Percentiles rank a stretch among this genome's conserved stretches.
phyloP scores from a whole-genome alignment of 495 filamentous ascomycete genomes.

The Penicillium alfredii region DNA sequence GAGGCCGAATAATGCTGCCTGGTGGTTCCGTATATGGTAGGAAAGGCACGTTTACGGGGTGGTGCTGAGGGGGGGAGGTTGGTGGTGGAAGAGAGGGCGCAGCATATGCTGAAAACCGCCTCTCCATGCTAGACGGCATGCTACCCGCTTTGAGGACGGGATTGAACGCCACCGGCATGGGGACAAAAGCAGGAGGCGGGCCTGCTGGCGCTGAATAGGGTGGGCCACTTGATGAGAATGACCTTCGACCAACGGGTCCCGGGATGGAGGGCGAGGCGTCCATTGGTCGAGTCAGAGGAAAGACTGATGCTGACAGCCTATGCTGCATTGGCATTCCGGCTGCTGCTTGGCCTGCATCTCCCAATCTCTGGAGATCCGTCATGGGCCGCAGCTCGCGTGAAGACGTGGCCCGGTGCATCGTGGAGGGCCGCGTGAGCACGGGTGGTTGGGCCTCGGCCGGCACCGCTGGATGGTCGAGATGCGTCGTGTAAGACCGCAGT shows the following conservation, averaged over 20 bases:
- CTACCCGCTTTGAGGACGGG: constrained; percentile 23
- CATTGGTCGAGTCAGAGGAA: constrained; percentile 30
- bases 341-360: constrained; percentile 14
- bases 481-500: constrained; percentile 31
- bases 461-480: constrained; percentile 23
- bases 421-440: constrained; percentile 19
- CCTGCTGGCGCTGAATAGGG: constrained; percentile 21
- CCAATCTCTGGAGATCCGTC: constrained; percentile 36
- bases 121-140: constrained; percentile 26
- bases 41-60: constrained; percentile 22
- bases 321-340: constrained; percentile 24
- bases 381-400: constrained; percentile 43
- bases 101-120: constrained; percentile 25
- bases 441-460: constrained; percentile 25
- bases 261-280: constrained; percentile 27
- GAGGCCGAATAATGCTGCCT: constrained; percentile 20
- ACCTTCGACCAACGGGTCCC: constrained; percentile 23
- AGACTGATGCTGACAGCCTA: constrained; percentile 34
- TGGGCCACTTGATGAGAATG: constrained; percentile 38
- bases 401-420: constrained; percentile 36
- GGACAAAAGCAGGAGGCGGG: constrained; percentile 27
- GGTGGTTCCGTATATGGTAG: constrained; percentile 27
- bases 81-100: constrained; percentile 26
- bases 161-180: constrained; percentile 25
- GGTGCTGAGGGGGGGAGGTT: constrained; percentile 36